Evolutionary conservation across 2,329 filamentous ascomycete genomes (phyloP).

Genomic region (Harringtonia lauricola): DNA sequence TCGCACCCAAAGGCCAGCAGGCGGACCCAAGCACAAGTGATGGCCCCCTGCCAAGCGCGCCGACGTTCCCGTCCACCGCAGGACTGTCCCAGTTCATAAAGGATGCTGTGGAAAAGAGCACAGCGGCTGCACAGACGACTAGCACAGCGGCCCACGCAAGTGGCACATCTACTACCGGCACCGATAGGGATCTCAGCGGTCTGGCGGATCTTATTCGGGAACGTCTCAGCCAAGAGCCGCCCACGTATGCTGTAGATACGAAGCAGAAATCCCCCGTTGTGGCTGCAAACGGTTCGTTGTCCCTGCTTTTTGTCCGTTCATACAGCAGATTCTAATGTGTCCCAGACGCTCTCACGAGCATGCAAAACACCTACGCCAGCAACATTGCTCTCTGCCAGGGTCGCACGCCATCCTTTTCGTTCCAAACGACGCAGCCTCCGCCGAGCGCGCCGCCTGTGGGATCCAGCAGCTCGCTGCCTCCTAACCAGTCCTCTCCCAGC

Average conservation of each 20-base stretch:
- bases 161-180: too few relatives aligned
- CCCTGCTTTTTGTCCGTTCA: not conserved
- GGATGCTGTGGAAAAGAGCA: conserved; percentile 12
- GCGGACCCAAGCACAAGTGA: too few relatives aligned
- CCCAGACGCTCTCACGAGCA: conserved; percentile 8
- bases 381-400: conserved; percentile 9
- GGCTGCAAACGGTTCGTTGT: conserved; percentile 6
- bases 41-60: too few relatives aligned
- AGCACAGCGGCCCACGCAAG: not conserved
- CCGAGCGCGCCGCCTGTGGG: conserved; percentile 9
- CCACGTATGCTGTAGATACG: not conserved
- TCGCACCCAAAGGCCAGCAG: too few relatives aligned
- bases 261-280: conserved; percentile 4
- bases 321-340: too few relatives aligned
- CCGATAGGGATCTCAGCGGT: conserved; percentile 11
- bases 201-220: conserved; percentile 17
- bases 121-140: not conserved
- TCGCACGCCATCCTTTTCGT: conserved; percentile 3
- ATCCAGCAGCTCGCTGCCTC: conserved; percentile 29
- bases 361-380: conserved; percentile 10
- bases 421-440: conserved; percentile 7
- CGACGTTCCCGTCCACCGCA: too few relatives aligned
- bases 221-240: conserved; percentile 12
- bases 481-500: conserved; percentile 44
- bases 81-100: conserved; percentile 13